These are phyloP conservation scores for Calocybe cyanea DNA, from an alignment of 768 basidiomycete genomes.

Conservation along the genomic window DNA sequence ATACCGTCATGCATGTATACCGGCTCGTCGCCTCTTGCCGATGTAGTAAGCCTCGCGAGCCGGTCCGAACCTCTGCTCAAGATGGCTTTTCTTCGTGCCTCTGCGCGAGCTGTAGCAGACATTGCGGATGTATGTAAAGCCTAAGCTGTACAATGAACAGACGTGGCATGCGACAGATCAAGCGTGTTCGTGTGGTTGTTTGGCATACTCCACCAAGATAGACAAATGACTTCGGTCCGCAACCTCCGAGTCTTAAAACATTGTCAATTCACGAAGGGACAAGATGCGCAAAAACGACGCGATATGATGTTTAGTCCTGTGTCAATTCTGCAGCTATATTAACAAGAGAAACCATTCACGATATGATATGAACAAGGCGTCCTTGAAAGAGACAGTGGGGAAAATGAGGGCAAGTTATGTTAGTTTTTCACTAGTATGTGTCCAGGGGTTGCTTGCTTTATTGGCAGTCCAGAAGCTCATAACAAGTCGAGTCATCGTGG, in stretches of 20 bases:
- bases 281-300: too few relatives aligned
- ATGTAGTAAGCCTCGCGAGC: conserved; percentile 75
- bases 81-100: conserved; percentile 76
- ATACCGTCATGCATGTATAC: conserved; percentile 51
- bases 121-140: conserved; percentile 15
- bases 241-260: not conserved
- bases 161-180: conserved; percentile 19
- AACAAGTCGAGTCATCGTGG: too few relatives aligned
- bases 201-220: conserved; percentile 6
- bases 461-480: too few relatives aligned
- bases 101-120: conserved; percentile 66
- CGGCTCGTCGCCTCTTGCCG: conserved; percentile 65
- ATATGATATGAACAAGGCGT: too few relatives aligned
- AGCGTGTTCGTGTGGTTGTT: conserved; percentile 5
- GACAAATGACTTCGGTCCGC: conserved; percentile 6
- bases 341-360: too few relatives aligned
- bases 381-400: too few relatives aligned
- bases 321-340: too few relatives aligned
- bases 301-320: too few relatives aligned
- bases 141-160: conserved; percentile 9
- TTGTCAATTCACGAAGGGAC: too few relatives aligned
- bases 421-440: too few relatives aligned
- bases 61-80: conserved; percentile 68
- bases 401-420: too few relatives aligned
- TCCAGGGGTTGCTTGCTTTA: too few relatives aligned